A percentile compares a stretch with the other conserved stretches of the same genome.
Evolutionary conservation across 371 early-diverging fungal species (phyloP).

Genomic region (Basidiobolus heterosporus): DNA sequence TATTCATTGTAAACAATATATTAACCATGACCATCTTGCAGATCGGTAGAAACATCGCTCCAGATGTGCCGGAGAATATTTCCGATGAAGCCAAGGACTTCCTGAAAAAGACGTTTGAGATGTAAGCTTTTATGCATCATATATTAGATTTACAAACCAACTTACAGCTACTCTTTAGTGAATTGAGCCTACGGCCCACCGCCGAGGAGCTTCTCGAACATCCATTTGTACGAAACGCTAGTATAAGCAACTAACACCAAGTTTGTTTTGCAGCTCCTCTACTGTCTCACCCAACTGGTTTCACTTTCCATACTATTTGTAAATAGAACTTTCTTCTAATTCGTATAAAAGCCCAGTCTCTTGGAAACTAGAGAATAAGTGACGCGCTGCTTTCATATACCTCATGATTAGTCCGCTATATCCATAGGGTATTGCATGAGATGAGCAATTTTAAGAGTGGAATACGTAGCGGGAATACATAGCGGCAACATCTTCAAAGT

Average conservation of each 20-base stretch:
- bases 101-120: conserved; percentile 55
- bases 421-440: no score
- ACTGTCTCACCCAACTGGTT: no score
- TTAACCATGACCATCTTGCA: not conserved
- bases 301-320: no score
- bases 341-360: no score
- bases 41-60: conserved; percentile 65
- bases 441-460: no score
- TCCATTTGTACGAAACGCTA: conserved; percentile 16
- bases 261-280: no score
- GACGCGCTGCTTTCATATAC: no score
- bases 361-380: no score
- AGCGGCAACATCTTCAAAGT: no score
- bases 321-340: no score
- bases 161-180: conserved; percentile 2
- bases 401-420: no score
- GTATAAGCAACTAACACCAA: not conserved
- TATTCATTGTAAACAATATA: not conserved
- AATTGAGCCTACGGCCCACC: conserved; percentile 38
- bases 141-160: not conserved
- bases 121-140: conserved; percentile 8
- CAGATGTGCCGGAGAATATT: conserved; percentile 58
- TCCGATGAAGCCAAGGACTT: conserved; percentile 63
- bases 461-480: no score
- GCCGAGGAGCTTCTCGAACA: conserved; percentile 36